Evolutionary conservation across 352 stramenopile species (phyloP).

Genomic region (Globisporangium apiculatum): DNA sequence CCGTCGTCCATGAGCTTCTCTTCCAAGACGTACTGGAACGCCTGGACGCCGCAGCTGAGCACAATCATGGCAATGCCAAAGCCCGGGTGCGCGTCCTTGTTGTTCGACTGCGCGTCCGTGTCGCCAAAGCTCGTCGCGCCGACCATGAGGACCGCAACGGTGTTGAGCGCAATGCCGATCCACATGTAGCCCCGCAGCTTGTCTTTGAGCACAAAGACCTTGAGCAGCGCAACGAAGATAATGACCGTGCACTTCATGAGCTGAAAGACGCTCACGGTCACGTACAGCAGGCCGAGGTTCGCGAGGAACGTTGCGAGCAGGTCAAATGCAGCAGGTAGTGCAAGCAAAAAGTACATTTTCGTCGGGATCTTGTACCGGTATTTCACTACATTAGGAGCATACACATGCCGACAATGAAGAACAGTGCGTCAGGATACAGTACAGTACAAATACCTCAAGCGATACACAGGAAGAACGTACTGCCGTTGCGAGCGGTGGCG

Average conservation of each 20-base stretch:
- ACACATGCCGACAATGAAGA: not conserved
- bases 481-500: constrained; percentile 37
- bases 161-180: constrained; percentile 95
- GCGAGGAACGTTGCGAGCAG: constrained; percentile 90
- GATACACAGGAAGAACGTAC: constrained; percentile 26
- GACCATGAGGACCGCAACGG: constrained; percentile 90
- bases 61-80: constrained; percentile 93
- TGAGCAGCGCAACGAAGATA: constrained; percentile 96
- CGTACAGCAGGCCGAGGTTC: constrained; percentile 92
- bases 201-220: constrained; percentile 91
- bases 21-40: constrained; percentile 96
- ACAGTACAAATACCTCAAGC: too few relatives aligned
- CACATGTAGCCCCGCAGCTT: constrained; percentile 93
- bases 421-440: not conserved
- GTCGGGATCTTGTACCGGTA: constrained; percentile 72
- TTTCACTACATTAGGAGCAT: constrained; percentile 33
- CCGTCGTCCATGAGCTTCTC: constrained; percentile 97
- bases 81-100: constrained; percentile 57
- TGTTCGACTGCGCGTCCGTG: constrained; percentile 56
- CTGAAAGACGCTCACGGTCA: constrained; percentile 87
- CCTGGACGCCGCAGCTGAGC: constrained; percentile 92
- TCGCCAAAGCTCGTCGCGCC: constrained; percentile 91
- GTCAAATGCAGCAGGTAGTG: constrained; percentile 92
- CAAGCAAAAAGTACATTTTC: constrained; percentile 93
- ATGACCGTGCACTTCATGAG: constrained; percentile 91